Evolutionary conservation across 345 rosid species (phyloP).

Genomic region (Anastatica hierochuntica): DNA sequence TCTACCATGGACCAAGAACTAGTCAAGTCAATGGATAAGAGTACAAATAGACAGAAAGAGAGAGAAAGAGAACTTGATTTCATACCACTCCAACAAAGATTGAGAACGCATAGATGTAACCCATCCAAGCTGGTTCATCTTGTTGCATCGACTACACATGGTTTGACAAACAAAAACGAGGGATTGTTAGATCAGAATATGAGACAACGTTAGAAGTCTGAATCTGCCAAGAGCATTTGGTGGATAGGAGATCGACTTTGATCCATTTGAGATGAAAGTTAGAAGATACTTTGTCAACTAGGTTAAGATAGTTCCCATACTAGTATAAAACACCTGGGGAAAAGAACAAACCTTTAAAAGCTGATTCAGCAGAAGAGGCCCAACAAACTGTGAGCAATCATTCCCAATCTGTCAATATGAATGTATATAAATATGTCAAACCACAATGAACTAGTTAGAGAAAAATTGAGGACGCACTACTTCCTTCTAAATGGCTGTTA

Average conservation of each 20-base stretch:
- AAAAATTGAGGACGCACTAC: not conserved
- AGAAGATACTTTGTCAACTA: too few relatives aligned
- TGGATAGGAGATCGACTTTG: too few relatives aligned
- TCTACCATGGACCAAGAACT: not conserved
- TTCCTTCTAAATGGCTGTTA: not conserved
- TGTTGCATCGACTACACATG: conserved; percentile 90
- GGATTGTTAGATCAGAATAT: conserved; percentile 10
- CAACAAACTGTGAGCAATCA: conserved; percentile 89
- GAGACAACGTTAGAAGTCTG: not conserved
- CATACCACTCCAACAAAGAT: conserved; percentile 32
- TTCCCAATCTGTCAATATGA: conserved; percentile 32
- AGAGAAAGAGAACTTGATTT: not conserved
- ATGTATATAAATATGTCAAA: not conserved
- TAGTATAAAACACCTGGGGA: not conserved
- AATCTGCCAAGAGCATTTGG: too few relatives aligned
- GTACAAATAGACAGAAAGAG: not conserved
- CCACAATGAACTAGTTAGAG: not conserved
- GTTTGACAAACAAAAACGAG: conserved; percentile 14
- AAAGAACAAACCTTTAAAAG: conserved; percentile 64
- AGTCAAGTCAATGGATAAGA: not conserved
- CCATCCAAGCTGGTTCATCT: conserved; percentile 83
- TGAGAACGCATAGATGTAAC: conserved; percentile 50
- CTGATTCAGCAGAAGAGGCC: conserved; percentile 76
- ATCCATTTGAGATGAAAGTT: too few relatives aligned
- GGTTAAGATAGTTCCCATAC: not conserved